A percentile compares a stretch with the other conserved stretches of the same genome.
Evolutionary conservation across 331 rosid species (phyloP).

Genomic region (Cydonia oblonga): DNA sequence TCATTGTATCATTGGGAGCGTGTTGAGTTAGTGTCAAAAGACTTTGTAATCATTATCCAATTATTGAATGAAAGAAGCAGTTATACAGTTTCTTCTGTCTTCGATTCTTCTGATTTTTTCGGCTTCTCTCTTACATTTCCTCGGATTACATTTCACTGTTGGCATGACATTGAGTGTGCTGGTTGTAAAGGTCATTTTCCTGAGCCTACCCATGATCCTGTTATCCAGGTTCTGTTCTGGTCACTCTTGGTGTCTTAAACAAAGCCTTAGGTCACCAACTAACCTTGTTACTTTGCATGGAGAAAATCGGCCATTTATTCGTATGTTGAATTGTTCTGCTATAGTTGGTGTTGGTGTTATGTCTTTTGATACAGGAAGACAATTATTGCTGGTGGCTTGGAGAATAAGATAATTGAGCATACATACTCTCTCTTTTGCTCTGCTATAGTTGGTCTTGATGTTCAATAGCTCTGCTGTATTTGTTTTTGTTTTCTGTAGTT

Average conservation of each 20-base stretch:
- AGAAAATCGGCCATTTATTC: slow-evolving; percentile 63
- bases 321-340: slow-evolving; percentile 83
- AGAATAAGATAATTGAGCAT: slow-evolving; percentile 43
- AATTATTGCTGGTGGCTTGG: slow-evolving; percentile 80
- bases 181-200: slow-evolving; percentile 99
- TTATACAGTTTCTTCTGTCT: too few relatives aligned
- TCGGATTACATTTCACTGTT: too few relatives aligned
- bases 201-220: slow-evolving; percentile 91
- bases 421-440: background rate
- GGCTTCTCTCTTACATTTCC: too few relatives aligned
- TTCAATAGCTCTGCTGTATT: background rate
- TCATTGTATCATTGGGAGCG: too few relatives aligned
- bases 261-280: slow-evolving; percentile 54
- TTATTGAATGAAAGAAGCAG: too few relatives aligned
- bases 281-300: slow-evolving; percentile 80
- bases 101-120: too few relatives aligned
- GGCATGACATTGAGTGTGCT: slow-evolving; percentile 86
- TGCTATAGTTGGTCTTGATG: background rate
- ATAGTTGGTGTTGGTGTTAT: slow-evolving; percentile 92
- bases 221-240: slow-evolving; percentile 61
- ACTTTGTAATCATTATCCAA: too few relatives aligned
- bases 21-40: too few relatives aligned
- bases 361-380: slow-evolving; percentile 76
- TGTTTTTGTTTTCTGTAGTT: too few relatives aligned
- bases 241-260: background rate